Evolutionary conservation across 1,139 yeast species (phyloP), one percentile per base, ranked within the genome.

Genomic region (Saccharomycopsis hybrid): DNA sequence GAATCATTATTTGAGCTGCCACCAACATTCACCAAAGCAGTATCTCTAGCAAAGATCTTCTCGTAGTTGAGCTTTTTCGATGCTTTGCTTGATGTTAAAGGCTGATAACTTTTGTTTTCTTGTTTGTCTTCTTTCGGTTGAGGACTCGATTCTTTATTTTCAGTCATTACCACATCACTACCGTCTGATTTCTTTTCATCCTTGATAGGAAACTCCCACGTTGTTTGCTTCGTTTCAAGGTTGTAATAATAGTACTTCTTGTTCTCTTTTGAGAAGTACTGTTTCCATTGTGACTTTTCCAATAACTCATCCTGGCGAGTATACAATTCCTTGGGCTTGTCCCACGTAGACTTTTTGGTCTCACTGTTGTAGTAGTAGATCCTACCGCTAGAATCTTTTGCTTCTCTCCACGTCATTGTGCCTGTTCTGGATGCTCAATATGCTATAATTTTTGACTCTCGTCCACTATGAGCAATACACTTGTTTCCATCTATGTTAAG

Each of bases 261-360:
- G 24, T 82, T 92, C 36, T 84, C 87, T 0, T 92, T 79, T 1
- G 70, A 66, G 48, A 73, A 81, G 55, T 70, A 71, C 53, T 73
- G 77, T 47, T 72, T 73, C 96, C 96, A 90, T n/a, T 70, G 66
- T 30, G 72, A 61, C 38, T 61, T 57, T 9, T 61, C 62, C 37
- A 75, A 59, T 8, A 69, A 69, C 39, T 59, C 55, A 50, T 73
- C 74, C 13, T 65, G 53, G n/a, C 60, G 60, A 2, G 72, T 65
- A 53, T 60, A 64, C 36, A 74, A 61, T 47, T 69, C 81, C 31
- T 70, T 78, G 0, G 97, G 97, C 56, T 81, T 77, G 5, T 84
- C 86, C 96, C 97, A 89, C 45, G 82, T 78, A 0, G 96, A 82
- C 58, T 80, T 81, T 49, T 79, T 76, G 0, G 94, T 84, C 38